phyloP scores from a whole-genome alignment of 2,329 filamentous ascomycete genomes.

The Cordyceps cicadae region DNA sequence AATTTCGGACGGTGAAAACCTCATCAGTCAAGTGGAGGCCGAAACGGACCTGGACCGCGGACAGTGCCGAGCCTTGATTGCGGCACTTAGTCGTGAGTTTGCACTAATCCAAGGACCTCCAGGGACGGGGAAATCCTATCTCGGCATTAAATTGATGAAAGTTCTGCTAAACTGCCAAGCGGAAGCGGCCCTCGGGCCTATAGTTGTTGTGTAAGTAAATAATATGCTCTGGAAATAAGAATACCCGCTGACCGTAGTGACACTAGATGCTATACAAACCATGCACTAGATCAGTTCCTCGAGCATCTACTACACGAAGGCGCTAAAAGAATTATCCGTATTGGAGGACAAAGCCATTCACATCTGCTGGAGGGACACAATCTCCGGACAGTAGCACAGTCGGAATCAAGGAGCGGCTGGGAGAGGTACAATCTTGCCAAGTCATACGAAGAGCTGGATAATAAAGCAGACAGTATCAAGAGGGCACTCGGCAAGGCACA shows the following conservation, averaged over 20 bases:
- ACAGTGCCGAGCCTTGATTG: conserved; percentile 42
- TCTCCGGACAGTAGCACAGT: neutral
- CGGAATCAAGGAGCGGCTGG: neutral
- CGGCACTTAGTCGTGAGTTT: conserved; percentile 43
- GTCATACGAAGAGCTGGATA: neutral
- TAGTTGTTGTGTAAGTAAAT: conserved; percentile 28
- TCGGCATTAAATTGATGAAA: conserved; percentile 49
- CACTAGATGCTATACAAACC: conserved; percentile 34
- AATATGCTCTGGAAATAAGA: too few species aligned
- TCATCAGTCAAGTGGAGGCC: neutral
- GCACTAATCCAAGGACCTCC: conserved; percentile 61
- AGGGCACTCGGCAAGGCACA: neutral
- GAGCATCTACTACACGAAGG: conserved; percentile 44
- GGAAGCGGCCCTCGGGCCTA: conserved; percentile 34
- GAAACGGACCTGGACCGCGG: conserved; percentile 42
- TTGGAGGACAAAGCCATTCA: conserved; percentile 32
- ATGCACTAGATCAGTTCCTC: conserved; percentile 45
- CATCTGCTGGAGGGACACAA: neutral
- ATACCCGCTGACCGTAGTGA: too few species aligned
- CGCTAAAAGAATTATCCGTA: conserved; percentile 45
- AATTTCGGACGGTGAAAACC: neutral
- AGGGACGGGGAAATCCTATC: conserved; percentile 59
- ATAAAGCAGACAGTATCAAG: neutral
- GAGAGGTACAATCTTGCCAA: neutral
- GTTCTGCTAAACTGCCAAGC: conserved; percentile 37